A percentile compares a stretch with the other conserved stretches of the same genome.
Conservation (phyloP, 148 eudicot genomes). For the Vaccinium corymbosum region DNA sequence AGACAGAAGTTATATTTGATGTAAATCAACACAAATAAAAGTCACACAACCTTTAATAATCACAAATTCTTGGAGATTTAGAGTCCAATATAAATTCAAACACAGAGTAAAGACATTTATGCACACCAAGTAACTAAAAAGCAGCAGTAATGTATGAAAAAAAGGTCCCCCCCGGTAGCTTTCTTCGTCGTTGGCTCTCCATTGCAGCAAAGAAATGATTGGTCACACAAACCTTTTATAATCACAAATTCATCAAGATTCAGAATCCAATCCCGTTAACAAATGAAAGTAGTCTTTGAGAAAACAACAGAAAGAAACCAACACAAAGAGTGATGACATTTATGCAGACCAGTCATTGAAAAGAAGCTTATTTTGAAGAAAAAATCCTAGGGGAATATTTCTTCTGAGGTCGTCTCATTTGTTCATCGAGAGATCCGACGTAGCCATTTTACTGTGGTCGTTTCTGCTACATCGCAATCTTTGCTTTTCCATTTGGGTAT, state of each 20-base stretch:
- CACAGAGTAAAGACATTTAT: background rate
- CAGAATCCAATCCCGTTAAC: background rate
- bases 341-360: background rate
- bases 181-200: background rate
- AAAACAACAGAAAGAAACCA: background rate
- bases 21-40: background rate
- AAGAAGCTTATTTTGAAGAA: background rate
- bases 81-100: background rate
- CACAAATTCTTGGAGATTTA: background rate
- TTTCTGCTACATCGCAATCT: background rate
- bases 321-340: background rate
- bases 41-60: background rate
- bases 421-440: background rate
- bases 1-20: background rate
- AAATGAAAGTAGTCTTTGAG: background rate
- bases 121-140: background rate
- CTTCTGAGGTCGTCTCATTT: background rate
- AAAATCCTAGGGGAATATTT: background rate
- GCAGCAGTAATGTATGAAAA: background rate
- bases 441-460: background rate
- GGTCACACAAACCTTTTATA: background rate
- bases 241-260: background rate
- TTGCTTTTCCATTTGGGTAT: background rate
- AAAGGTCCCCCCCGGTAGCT: background rate
- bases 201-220: too few species aligned